phyloP scores from a whole-genome alignment of 176 grass and related monocot species.

The Musa schizocarpa region DNA sequence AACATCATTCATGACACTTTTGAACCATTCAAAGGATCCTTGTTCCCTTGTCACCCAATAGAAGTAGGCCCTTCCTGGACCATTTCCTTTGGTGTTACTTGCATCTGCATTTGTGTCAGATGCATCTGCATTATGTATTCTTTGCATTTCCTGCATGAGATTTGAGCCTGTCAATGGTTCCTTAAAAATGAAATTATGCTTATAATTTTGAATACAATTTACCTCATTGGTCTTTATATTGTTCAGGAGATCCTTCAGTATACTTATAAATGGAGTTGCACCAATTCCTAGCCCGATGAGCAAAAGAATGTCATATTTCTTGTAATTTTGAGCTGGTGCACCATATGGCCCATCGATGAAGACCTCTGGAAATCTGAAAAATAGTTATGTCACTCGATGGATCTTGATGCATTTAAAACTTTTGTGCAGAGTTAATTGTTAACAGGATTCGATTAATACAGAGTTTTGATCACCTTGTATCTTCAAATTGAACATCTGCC shows the following conservation, averaged over 20 bases:
- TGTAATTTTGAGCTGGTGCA: conserved; percentile 98
- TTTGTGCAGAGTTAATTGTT: neutral
- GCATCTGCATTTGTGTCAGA: no score
- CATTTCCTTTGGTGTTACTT: conserved; percentile 51
- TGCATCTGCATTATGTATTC: conserved; percentile 46
- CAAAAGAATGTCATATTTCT: conserved; percentile 99
- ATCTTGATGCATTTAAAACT: neutral
- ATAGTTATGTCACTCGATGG: neutral
- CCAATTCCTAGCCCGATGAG: conserved; percentile 94
- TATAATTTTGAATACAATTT: conserved; percentile 14
- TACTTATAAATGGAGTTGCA: conserved; percentile 97
- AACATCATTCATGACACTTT: conserved; percentile 98
- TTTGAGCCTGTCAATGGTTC: conserved; percentile 17
- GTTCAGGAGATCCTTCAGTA: conserved; percentile 96
- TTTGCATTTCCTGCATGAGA: conserved; percentile 56
- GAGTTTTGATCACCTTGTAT: conserved; percentile 50
- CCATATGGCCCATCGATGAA: conserved; percentile 86
- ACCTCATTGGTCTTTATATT: conserved; percentile 71
- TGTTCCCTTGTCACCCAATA: conserved; percentile 99
- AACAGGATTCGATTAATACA: neutral
- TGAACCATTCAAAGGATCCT: conserved; percentile 99
- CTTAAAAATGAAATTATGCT: conserved; percentile 13
- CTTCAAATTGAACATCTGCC: conserved; percentile 48
- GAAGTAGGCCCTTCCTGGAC: conserved; percentile 91
- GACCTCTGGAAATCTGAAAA: conserved; percentile 71